Conservation (phyloP, 192 early-diverging fungal genomes). For the Neocallimastix lanati region DNA sequence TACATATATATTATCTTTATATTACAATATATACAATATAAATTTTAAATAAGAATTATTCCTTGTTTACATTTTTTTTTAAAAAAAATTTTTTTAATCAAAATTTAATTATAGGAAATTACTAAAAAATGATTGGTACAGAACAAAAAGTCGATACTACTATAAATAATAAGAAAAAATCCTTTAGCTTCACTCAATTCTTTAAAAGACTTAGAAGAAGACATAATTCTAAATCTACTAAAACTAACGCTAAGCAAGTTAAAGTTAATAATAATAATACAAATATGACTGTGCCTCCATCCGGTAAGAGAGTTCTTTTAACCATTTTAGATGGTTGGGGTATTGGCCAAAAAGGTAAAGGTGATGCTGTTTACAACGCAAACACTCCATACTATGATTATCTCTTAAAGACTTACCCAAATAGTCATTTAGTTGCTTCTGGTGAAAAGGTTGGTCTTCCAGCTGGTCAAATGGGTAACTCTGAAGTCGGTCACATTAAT, state of each 20-base stretch:
- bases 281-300: background rate
- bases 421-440: constrained; percentile 70
- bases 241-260: background rate
- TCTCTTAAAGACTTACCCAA: constrained; percentile 55
- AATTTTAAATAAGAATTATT: too few relatives aligned
- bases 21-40: too few relatives aligned
- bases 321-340: background rate
- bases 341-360: constrained; percentile 14
- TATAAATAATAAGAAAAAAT: background rate
- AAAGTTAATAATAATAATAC: background rate
- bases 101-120: background rate
- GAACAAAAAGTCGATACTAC: background rate
- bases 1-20: too few relatives aligned
- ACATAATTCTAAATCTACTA: background rate
- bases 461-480: constrained; percentile 99
- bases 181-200: background rate
- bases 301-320: background rate
- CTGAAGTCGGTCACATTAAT: constrained; percentile 98
- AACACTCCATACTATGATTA: constrained; percentile 81
- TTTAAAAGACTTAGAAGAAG: background rate
- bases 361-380: constrained; percentile 86
- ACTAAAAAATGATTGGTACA: background rate
- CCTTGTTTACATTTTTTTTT: too few relatives aligned
- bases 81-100: background rate
- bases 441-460: constrained; percentile 90